Evolutionary conservation across 805 yeast species (phyloP).

Genomic region (Debaryomyces tyrocola): DNA sequence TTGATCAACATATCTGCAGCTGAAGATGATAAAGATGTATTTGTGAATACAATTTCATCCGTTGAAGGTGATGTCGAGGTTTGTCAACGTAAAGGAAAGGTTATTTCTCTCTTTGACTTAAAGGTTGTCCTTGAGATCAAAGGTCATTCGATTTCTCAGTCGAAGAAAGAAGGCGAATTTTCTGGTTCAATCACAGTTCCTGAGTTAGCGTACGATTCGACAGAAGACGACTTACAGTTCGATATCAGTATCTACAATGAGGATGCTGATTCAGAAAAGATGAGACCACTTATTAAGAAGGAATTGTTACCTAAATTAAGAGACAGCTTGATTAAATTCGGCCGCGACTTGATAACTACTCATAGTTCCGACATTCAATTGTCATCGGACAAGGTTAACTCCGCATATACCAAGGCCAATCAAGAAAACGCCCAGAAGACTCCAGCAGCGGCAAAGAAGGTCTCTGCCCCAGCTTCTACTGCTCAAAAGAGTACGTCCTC

Average conservation of each 20-base stretch:
- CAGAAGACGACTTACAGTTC: slow-evolving; percentile 81
- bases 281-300: slow-evolving; percentile 49
- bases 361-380: slow-evolving; percentile 90
- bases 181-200: slow-evolving; percentile 82
- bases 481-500: slow-evolving; percentile 9
- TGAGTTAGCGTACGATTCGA: slow-evolving; percentile 92
- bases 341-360: slow-evolving; percentile 67
- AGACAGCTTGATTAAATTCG: slow-evolving; percentile 60
- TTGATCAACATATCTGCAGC: slow-evolving; percentile 50
- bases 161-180: slow-evolving; percentile 35
- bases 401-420: slow-evolving; percentile 48
- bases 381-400: slow-evolving; percentile 43
- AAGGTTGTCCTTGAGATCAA: slow-evolving; percentile 59
- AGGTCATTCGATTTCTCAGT: slow-evolving; percentile 39
- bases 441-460: slow-evolving; percentile 6
- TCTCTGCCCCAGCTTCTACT: slow-evolving; percentile 9
- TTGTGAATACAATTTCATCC: slow-evolving; percentile 48
- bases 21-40: slow-evolving; percentile 31
- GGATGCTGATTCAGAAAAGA: slow-evolving; percentile 45
- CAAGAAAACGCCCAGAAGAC: slow-evolving; percentile 37
- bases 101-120: slow-evolving; percentile 86
- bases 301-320: slow-evolving; percentile 72
- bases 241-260: slow-evolving; percentile 66
- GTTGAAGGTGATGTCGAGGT: slow-evolving; percentile 97
- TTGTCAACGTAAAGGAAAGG: slow-evolving; percentile 94